Percentiles rank a stretch among this genome's conserved stretches.
Conservation (phyloP, 1,139 yeast species). For the Candida glucosophila region DNA sequence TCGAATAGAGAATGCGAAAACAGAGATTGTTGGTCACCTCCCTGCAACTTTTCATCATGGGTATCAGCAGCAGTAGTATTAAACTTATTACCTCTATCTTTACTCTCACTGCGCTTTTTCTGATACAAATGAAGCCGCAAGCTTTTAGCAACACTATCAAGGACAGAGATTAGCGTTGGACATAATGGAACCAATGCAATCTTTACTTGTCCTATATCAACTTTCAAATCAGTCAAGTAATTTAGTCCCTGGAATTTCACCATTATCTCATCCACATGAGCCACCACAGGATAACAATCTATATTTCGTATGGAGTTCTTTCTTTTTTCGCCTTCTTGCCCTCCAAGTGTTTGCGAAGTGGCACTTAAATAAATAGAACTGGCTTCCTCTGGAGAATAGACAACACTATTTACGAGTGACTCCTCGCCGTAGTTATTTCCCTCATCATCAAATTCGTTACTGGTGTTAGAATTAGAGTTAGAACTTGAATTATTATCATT, state of each 20-base stretch:
- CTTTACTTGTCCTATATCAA: conserved; percentile 37
- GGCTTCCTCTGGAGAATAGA: conserved; percentile 63
- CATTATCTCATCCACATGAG: conserved; percentile 26
- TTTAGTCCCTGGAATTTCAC: conserved; percentile 46
- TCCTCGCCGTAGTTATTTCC: conserved; percentile 29
- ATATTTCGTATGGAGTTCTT: conserved; percentile 4
- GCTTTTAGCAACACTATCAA: conserved; percentile 24
- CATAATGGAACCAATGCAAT: conserved; percentile 32
- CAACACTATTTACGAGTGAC: conserved; percentile 50
- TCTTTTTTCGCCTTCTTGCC: conserved; percentile 4
- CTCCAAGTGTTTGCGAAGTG: conserved; percentile 34
- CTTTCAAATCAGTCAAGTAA: conserved; percentile 35
- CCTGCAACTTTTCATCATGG: conserved; percentile 6
- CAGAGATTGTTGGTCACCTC: conserved; percentile 4
- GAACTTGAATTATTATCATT: conserved; percentile 5
- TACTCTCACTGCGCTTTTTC: conserved; percentile 13
- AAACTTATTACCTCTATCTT: conserved; percentile 3
- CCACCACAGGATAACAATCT: conserved; percentile 10
- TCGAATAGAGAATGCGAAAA: conserved; percentile 11
- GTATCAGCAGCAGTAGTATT: conserved; percentile 12
- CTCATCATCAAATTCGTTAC: conserved; percentile 14
- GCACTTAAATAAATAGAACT: conserved; percentile 83
- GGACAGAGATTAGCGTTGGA: conserved; percentile 24
- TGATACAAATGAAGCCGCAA: conserved; percentile 25
- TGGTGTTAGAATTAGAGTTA: conserved; percentile 10